Conservation (phyloP, 2,329 filamentous ascomycete genomes). For the Rhynchosporium graminicola region DNA sequence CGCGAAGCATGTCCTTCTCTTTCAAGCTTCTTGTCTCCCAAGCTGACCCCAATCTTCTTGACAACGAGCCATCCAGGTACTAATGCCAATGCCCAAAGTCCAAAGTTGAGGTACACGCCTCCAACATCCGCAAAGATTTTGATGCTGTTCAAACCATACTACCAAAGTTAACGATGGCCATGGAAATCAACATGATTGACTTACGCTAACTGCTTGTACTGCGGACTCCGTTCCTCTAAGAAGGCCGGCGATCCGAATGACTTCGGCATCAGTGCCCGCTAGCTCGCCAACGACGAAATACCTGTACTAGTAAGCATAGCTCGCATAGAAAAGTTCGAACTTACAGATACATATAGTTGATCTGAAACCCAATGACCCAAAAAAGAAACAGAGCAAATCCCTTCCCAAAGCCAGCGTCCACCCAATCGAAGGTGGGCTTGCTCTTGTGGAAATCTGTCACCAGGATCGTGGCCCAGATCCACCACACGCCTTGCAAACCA, state of each 20-base stretch:
- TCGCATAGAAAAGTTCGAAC: conserved; percentile 30
- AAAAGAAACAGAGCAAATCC: conserved; percentile 70
- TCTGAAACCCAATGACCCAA: conserved; percentile 66
- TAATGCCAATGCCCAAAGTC: conserved; percentile 64
- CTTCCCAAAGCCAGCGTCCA: conserved; percentile 60
- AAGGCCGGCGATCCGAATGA: conserved; percentile 68
- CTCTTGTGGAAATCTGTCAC: conserved; percentile 60
- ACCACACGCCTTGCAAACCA: conserved; percentile 65
- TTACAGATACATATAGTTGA: conserved; percentile 72
- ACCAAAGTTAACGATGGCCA: not conserved
- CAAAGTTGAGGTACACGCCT: conserved; percentile 70
- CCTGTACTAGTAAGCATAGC: conserved; percentile 39
- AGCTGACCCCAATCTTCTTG: conserved; percentile 34
- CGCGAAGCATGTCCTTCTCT: conserved; percentile 26
- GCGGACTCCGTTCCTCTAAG: conserved; percentile 71
- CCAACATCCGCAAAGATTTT: conserved; percentile 64
- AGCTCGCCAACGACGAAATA: conserved; percentile 72
- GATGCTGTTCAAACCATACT: conserved; percentile 66
- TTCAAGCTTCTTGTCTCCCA: conserved; percentile 34
- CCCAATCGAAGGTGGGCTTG: conserved; percentile 67
- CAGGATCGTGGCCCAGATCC: conserved; percentile 69
- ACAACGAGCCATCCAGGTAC: conserved; percentile 68
- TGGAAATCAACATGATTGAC: conserved; percentile 19
- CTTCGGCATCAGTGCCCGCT: conserved; percentile 60
- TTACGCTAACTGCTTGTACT: conserved; percentile 66